Evolutionary conservation across 139 green algal genomes (phyloP).

Genomic region (Chlorella sp.): DNA sequence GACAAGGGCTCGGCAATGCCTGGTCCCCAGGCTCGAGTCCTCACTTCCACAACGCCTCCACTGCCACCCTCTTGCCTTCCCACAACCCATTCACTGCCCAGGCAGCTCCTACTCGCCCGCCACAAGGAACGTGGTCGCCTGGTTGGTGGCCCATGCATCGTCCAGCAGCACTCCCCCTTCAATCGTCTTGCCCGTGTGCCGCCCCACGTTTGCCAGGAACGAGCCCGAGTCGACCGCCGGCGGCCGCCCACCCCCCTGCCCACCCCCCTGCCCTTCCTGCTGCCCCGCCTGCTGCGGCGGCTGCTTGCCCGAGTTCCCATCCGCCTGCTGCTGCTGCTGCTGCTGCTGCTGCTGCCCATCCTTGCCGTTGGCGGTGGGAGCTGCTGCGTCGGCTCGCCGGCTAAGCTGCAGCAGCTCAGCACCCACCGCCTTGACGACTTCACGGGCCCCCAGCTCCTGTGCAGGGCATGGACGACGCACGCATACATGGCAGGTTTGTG

Average conservation of each 20-base stretch:
- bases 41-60: too few relatives aligned
- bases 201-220: background rate
- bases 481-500: too few relatives aligned
- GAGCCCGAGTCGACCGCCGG: background rate
- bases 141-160: slow-evolving; percentile 8
- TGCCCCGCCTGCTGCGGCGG: background rate
- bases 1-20: too few relatives aligned
- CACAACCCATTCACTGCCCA: background rate
- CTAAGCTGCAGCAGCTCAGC: background rate
- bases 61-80: background rate
- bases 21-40: too few relatives aligned
- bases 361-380: too few relatives aligned
- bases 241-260: background rate
- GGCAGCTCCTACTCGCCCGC: background rate
- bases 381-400: background rate
- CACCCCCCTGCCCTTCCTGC: background rate
- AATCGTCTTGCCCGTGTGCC: background rate
- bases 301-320: background rate
- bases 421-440: background rate
- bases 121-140: slow-evolving; percentile 1
- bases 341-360: background rate
- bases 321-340: background rate
- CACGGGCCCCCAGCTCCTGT: background rate
- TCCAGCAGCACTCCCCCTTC: background rate
- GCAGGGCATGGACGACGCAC: too few relatives aligned